Conservation (phyloP, 305 asterid genomes). For the Fraxinus paxiana region DNA sequence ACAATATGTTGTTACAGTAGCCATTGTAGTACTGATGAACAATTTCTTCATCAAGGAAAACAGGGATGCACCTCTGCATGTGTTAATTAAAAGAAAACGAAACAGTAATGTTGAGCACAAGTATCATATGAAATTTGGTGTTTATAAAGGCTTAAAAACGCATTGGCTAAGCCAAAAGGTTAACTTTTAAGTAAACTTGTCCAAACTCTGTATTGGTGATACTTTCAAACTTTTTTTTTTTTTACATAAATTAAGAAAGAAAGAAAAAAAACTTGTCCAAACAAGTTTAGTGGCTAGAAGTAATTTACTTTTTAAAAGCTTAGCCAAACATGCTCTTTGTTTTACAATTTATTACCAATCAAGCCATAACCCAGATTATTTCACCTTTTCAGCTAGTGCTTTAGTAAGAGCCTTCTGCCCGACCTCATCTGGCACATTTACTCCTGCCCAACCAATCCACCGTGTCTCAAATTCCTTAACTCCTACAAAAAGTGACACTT, state of each 20-base stretch:
- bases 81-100: conserved; percentile 12
- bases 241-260: neutral
- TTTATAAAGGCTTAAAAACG: conserved; percentile 11
- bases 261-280: neutral
- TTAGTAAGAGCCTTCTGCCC: conserved; percentile 74
- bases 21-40: conserved; percentile 95
- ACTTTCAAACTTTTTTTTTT: neutral
- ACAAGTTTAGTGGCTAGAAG: neutral
- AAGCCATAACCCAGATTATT: neutral
- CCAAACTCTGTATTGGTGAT: neutral
- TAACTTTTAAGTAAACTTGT: neutral
- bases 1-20: conserved; percentile 81
- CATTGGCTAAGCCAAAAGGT: neutral
- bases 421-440: conserved; percentile 87
- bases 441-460: conserved; percentile 99
- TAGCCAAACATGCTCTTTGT: neutral
- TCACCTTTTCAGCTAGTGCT: conserved; percentile 89
- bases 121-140: neutral
- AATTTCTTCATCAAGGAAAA: conserved; percentile 83
- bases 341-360: conserved; percentile 10
- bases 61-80: conserved; percentile 83
- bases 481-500: conserved; percentile 40
- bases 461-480: conserved; percentile 85
- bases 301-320: neutral
- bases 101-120: conserved; percentile 17